Evolutionary conservation across 1,139 yeast genomes (phyloP).

Genomic region (Yamadazyma triangularis): DNA sequence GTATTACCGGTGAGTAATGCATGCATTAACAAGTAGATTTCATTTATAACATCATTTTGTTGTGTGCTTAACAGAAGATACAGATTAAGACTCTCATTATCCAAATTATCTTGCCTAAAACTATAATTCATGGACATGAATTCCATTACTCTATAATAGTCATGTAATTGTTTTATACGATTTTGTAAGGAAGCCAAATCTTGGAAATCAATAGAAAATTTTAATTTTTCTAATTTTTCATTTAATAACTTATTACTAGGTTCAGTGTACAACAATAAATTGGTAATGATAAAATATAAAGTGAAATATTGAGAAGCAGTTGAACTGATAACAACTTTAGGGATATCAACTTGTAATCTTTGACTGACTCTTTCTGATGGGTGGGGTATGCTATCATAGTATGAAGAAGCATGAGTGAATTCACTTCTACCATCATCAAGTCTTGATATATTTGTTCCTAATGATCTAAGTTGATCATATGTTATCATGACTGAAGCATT

Average conservation of each 20-base stretch:
- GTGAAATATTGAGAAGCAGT: conserved; percentile 43
- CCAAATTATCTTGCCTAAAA: conserved; percentile 30
- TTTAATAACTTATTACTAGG: conserved; percentile 33
- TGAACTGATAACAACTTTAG: conserved; percentile 35
- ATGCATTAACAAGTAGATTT: conserved; percentile 35
- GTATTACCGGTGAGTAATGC: conserved; percentile 39
- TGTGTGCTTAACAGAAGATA: conserved; percentile 25
- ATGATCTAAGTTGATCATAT: conserved; percentile 28
- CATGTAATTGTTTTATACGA: conserved; percentile 25
- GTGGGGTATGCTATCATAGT: conserved; percentile 5
- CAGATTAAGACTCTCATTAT: conserved; percentile 36
- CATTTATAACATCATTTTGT: conserved; percentile 26
- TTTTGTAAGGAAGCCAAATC: conserved; percentile 28
- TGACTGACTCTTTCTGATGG: conserved; percentile 6
- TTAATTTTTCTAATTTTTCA: conserved; percentile 37
- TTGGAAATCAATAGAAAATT: conserved; percentile 41
- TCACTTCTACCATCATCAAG: conserved; percentile 7
- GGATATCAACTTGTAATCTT: conserved; percentile 34
- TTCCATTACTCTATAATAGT: conserved; percentile 20
- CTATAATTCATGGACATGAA: conserved; percentile 29
- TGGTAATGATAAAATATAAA: conserved; percentile 30
- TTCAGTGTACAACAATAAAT: conserved; percentile 38
- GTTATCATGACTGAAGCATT: conserved; percentile 35
- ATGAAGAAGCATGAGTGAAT: conserved; percentile 2
- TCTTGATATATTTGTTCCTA: conserved; percentile 15